Evolutionary conservation across 306 rosid species (phyloP), one percentile per base, ranked within the genome.

Genomic region (Oemleria cerasiformis): DNA sequence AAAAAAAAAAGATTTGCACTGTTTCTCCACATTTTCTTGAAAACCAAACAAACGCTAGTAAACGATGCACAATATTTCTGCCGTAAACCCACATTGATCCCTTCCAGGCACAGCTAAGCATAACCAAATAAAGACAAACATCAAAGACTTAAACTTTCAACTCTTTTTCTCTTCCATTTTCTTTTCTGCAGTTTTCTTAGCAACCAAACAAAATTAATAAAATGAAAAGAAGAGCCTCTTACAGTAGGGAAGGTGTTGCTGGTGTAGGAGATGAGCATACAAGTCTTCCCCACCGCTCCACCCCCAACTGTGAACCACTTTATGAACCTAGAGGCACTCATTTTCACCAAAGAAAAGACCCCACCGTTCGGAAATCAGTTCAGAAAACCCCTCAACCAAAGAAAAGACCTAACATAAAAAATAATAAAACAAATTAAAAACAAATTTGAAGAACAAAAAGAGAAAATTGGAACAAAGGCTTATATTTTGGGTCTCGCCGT

Each of bases 241-340:
- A 90, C 98, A 80, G 97, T 90, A 30, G 97, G 98, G 84, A 93
- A 90, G 81, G 98, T 92, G 83, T 90, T n/a, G n/a, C n/a, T n/a
- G n/a, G n/a, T n/a, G n/a, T n/a, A n/a, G n/a, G n/a, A n/a, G n/a
- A n/a, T n/a, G 90, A 88, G 93, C 90, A 77, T 96, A 83, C 98
- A 93, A 74, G 98, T 93, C 80, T 93, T 90, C 78, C 98, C 98
- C 40, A 93, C 97, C 3, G 98, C 98, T 42, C 98, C 97, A 48
- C 90, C 98, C 42, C 98, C 98, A 0, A 93, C 98, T 0, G 98
- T 93, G 57, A 93, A 97, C 48, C 98, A 93, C 89, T 93, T 93
- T 9, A 93, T 90, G 78, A 90, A 93, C 89, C 92, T 90, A 4
- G 98, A 90, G 21, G 87, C 98, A 79, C 98, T 93, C 98, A 93